Conservation (phyloP, 768 basidiomycete genomes). For the Mrakia blollopis region DNA sequence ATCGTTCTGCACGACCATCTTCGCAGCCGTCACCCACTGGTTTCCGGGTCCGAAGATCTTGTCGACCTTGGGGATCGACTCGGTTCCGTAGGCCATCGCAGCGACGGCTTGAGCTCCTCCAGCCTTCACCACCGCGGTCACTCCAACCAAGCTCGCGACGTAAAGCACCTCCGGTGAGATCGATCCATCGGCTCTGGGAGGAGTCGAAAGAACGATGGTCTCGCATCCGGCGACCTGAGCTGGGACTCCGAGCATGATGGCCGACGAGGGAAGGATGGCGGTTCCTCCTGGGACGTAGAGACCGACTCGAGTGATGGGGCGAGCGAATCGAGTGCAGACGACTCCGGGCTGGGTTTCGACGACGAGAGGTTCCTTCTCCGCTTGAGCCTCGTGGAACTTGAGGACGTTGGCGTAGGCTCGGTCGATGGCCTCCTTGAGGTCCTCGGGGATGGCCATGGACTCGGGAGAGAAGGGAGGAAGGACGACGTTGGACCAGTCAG, state of each 20-base stretch:
- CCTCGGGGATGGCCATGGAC: constrained; percentile 53
- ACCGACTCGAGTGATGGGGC: constrained; percentile 92
- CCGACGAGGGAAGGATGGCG: constrained; percentile 90
- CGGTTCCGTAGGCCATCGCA: constrained; percentile 93
- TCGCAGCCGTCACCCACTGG: constrained; percentile 99
- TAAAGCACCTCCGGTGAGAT: constrained; percentile 97
- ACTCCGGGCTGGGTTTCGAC: constrained; percentile 99
- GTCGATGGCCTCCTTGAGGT: constrained; percentile 77
- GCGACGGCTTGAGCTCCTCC: constrained; percentile 96
- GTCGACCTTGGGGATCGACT: constrained; percentile 93
- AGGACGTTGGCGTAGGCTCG: constrained; percentile 83
- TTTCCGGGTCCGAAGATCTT: constrained; percentile 99
- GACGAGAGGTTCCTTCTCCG: constrained; percentile 53
- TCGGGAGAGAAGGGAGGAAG: constrained; percentile 72
- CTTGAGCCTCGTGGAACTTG: constrained; percentile 57
- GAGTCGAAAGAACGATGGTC: constrained; percentile 88
- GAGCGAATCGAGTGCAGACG: constrained; percentile 86
- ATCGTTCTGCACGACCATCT: constrained; percentile 99
- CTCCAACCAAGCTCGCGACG: constrained; percentile 85
- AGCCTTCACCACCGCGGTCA: constrained; percentile 82
- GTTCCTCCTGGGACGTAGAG: constrained; percentile 97
- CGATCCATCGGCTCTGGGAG: constrained; percentile 86
- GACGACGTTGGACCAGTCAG: constrained; percentile 60
- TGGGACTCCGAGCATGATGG: constrained; percentile 95
- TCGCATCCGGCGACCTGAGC: constrained; percentile 95